A percentile compares a stretch with the other conserved stretches of the same genome.
Evolutionary conservation across 2,329 filamentous ascomycete species (phyloP).

Genomic region (Arthrobotrys conoides): DNA sequence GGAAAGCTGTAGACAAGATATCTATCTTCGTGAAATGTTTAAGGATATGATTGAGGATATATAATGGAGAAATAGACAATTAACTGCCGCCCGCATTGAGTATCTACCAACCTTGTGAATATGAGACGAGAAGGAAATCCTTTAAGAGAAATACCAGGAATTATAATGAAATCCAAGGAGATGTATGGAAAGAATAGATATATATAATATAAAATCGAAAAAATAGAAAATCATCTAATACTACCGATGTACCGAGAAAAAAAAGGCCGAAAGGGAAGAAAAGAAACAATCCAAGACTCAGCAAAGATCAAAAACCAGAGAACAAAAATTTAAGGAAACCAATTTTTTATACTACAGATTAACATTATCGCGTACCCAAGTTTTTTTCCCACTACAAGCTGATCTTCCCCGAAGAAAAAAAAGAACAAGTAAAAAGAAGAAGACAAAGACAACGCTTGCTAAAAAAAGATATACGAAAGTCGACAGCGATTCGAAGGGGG

Average conservation of each 20-base stretch:
- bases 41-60: too few species aligned
- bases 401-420: background rate
- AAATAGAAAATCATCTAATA: background rate
- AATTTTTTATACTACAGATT: constrained; percentile 50
- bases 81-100: too few species aligned
- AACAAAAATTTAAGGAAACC: constrained; percentile 7
- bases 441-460: constrained; percentile 25
- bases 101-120: background rate
- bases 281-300: background rate
- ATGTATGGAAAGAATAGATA: background rate
- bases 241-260: background rate
- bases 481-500: background rate
- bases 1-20: too few species aligned
- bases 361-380: constrained; percentile 25
- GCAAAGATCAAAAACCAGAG: background rate
- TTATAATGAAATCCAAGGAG: background rate
- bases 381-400: background rate
- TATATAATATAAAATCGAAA: background rate
- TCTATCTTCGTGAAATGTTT: too few species aligned
- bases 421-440: too few species aligned
- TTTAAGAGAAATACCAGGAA: background rate
- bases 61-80: background rate
- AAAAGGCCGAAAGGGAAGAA: background rate
- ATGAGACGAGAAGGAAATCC: background rate
- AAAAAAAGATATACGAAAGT: constrained; percentile 1